These are phyloP conservation scores for Didymella pinodella DNA, from an alignment of 2,329 filamentous ascomycete species.

Conservation along the genomic window DNA sequence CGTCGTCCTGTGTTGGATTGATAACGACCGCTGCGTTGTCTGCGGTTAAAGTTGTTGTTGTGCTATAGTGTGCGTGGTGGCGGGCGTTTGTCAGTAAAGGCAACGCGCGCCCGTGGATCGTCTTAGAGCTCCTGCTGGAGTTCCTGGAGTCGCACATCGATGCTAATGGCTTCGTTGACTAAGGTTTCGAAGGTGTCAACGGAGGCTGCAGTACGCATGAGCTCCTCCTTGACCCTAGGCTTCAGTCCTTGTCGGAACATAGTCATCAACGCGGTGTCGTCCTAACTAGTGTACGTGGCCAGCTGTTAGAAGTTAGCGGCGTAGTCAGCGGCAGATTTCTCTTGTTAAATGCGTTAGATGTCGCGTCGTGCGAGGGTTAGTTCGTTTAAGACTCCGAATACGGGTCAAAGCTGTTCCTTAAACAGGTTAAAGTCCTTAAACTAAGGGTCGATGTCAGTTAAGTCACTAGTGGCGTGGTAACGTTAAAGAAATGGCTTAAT, in stretches of 20 bases:
- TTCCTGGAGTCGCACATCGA: background rate
- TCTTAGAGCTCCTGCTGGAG: background rate
- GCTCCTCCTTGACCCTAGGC: background rate
- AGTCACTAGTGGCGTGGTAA: too few species aligned
- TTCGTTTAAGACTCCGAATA: background rate
- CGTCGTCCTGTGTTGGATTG: background rate
- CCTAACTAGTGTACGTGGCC: background rate
- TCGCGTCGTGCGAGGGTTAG: background rate
- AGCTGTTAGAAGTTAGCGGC: background rate
- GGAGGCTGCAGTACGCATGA: background rate
- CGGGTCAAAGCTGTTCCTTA: background rate
- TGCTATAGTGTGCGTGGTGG: background rate
- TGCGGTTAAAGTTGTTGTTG: background rate
- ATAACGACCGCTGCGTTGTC: background rate
- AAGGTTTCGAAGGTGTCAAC: background rate
- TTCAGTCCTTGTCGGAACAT: background rate
- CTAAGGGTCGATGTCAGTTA: too few species aligned
- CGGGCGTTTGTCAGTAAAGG: background rate
- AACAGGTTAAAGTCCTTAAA: background rate
- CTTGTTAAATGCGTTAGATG: background rate
- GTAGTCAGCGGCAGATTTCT: background rate
- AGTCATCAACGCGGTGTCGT: background rate
- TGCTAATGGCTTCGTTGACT: background rate
- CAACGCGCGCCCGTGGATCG: background rate
- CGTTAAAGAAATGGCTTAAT: too few species aligned